Base-by-base conservation (phyloP, 1,284 basidiomycete genomes). In the Anthracocystis panici-leucophaei region DNA sequence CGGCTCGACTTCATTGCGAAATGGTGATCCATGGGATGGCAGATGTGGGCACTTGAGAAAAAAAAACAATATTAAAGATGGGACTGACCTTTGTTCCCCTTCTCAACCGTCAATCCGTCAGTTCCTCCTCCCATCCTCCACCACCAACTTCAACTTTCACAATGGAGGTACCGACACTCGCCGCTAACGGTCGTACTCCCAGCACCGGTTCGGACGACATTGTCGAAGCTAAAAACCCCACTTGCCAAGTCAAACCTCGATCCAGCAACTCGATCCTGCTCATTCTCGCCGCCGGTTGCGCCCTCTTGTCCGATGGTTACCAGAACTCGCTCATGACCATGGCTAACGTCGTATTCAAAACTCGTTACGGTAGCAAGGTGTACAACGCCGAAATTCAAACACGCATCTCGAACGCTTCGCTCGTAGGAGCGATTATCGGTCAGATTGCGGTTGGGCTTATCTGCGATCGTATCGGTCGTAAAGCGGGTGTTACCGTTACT, bases 351-450 rank as follows among this genome's bases (percentile, higher is more conserved):
- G 65, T 84, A n/a, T 80, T 81, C 42, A 57, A 44, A 11, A 77
- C 77, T 16, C 57, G 80, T 4, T 82, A 82, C 52, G 85, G 80
- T 40, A 73, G 51, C 27, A 60, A 57, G 61, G 89, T 86, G 86
- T 92, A 92, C 84, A 91, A 89, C 0, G 82, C 89, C 2, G 69
- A 83, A 2, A 88, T 91, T 33, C 90, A 90, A 14, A 93, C 92
- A 2, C 88, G 89, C 23, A 90, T 93, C 16, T 91, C 90, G 16
- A 93, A 93, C 82, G 85, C 92, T 12, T 88, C 92, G 38, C 89
- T 92, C 60, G 89, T 93, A 65, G 92, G 92, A 88, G 80, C 86
- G 86, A 88, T 92, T 55, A 85, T 92, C 45, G 91, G 91, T n/a
- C 91, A 80, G 76, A 65, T 92, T 46, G 53, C 87, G 33, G 89